Conservation (phyloP, 2,329 filamentous ascomycete genomes). For the Neopestalotiopsis rosae region DNA sequence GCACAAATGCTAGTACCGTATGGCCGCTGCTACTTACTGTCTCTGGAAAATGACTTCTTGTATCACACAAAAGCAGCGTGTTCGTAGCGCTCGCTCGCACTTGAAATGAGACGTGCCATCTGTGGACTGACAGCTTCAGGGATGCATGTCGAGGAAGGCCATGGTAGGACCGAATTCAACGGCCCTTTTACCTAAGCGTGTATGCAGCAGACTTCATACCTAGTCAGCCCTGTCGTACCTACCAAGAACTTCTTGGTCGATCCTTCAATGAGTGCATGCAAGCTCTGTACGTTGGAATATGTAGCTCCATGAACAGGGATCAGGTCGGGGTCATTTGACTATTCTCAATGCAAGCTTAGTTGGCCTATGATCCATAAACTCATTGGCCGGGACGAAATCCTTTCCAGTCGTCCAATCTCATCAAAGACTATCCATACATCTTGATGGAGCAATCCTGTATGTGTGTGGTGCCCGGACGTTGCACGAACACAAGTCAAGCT, state of each 20-base stretch:
- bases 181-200: not conserved
- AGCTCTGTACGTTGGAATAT: not conserved
- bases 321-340: not conserved
- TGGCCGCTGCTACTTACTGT: not conserved
- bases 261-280: not conserved
- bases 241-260: not conserved
- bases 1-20: not conserved
- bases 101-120: not conserved
- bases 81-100: not conserved
- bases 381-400: not conserved
- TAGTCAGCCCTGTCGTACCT: not conserved
- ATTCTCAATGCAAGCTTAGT: not conserved
- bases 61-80: not conserved
- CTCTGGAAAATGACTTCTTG: not conserved
- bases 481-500: not conserved
- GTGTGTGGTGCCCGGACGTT: not conserved
- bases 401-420: slow-evolving; percentile 1
- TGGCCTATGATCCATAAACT: not conserved
- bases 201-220: not conserved
- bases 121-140: not conserved
- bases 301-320: not conserved
- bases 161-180: not conserved
- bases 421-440: not conserved
- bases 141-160: not conserved
- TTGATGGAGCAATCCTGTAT: not conserved